A percentile compares a stretch with the other conserved stretches of the same genome.
Conservation (phyloP, 176 grass and related monocot genomes). For the Cenchrus fungigraminus region DNA sequence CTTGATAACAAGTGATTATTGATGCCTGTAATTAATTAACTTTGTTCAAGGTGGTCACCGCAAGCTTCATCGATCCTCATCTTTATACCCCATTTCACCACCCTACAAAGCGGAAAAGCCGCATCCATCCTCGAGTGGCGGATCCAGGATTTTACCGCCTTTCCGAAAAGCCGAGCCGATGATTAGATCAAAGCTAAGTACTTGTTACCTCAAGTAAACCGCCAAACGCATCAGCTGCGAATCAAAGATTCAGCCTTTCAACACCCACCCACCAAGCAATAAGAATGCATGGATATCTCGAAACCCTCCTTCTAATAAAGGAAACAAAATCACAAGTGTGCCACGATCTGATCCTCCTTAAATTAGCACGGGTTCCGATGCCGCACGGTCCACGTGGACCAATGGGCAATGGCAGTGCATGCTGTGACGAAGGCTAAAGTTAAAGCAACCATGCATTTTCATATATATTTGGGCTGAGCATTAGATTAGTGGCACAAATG, state of each 20-base stretch:
- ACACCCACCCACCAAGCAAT: no score
- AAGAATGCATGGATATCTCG: not conserved
- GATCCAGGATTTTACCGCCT: slow-evolving; percentile 35
- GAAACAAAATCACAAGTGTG: not conserved
- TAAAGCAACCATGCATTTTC: not conserved
- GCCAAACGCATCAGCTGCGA: not conserved
- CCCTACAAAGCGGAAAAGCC: slow-evolving; percentile 14
- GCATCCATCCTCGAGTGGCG: not conserved
- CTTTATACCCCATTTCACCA: not conserved
- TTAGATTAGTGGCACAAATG: not conserved
- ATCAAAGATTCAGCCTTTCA: slow-evolving; percentile 19
- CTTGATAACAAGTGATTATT: not conserved
- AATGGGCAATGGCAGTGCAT: slow-evolving; percentile 30
- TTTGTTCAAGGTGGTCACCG: not conserved
- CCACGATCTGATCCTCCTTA: not conserved
- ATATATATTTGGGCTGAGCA: not conserved
- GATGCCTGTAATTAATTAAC: not conserved
- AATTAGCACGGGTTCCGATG: not conserved
- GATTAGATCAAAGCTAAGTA: slow-evolving; percentile 13
- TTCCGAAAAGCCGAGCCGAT: slow-evolving; percentile 37
- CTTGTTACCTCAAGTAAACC: not conserved
- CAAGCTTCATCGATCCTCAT: not conserved
- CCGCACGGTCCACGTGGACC: not conserved
- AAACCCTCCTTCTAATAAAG: not conserved
- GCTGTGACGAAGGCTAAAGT: not conserved